Percentiles rank a stretch among this genome's conserved stretches.
Evolutionary conservation across 371 early-diverging fungal genomes (phyloP).

Genomic region (Mortierella sp.): DNA sequence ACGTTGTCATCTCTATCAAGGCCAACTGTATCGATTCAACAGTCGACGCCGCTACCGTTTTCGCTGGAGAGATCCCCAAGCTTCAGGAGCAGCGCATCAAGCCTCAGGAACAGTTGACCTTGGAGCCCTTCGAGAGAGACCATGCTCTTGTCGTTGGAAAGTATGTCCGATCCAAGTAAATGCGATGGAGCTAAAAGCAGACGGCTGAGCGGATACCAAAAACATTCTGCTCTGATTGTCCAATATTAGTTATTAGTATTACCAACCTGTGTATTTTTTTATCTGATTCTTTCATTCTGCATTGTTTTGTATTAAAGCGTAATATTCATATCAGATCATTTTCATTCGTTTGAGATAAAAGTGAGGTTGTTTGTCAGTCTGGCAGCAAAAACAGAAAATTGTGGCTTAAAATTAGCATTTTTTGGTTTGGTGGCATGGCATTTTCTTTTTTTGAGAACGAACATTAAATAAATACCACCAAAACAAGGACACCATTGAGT

Average conservation of each 20-base stretch:
- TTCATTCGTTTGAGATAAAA: no score
- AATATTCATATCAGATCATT: not conserved
- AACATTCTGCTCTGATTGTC: not conserved
- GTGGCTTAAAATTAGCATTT: no score
- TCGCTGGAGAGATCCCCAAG: constrained; percentile 99
- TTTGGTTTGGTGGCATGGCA: no score
- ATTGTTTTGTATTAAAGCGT: constrained; percentile 3
- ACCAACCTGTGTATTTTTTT: constrained; percentile 8
- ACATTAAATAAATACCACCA: no score
- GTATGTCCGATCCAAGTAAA: constrained; percentile 78
- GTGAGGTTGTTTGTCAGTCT: no score
- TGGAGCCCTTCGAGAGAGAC: constrained; percentile 99
- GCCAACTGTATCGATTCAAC: constrained; percentile 99
- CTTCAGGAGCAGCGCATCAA: constrained; percentile 98
- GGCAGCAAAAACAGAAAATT: no score
- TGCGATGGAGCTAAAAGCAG: not conserved
- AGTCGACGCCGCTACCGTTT: constrained; percentile 98
- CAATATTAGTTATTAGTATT: not conserved
- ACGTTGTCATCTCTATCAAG: constrained; percentile 99
- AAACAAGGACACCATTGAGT: no score
- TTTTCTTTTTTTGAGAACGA: no score
- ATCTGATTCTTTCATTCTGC: not conserved
- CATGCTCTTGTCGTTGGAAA: constrained; percentile 99
- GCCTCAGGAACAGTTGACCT: constrained; percentile 99
- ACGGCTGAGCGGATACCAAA: not conserved